These are phyloP conservation scores for Trametopsis cervina DNA, from an alignment of 768 basidiomycete species.

Conservation along the genomic window DNA sequence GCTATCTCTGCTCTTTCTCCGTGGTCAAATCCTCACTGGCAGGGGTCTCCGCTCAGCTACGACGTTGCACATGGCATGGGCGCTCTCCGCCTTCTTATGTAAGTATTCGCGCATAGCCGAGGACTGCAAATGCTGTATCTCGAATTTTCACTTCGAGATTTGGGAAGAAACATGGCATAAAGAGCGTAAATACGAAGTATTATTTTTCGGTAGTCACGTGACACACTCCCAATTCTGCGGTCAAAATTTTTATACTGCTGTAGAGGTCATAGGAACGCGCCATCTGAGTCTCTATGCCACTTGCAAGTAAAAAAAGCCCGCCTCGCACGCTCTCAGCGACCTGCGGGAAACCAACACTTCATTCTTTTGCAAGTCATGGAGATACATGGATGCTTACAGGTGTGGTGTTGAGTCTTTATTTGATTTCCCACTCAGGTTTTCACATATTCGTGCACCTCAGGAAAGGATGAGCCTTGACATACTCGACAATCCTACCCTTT, in stretches of 20 bases:
- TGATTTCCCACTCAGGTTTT: not conserved
- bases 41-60: not conserved
- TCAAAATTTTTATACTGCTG: not conserved
- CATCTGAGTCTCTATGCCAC: not conserved
- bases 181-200: not conserved
- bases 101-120: not conserved
- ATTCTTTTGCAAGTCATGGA: not conserved
- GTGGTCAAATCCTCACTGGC: not conserved
- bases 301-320: not conserved
- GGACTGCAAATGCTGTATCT: not conserved
- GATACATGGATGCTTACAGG: not conserved
- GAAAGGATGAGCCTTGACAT: not conserved
- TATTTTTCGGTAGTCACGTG: not conserved
- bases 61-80: not conserved
- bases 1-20: not conserved
- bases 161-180: not conserved
- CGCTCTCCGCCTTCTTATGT: not conserved
- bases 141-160: not conserved
- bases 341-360: not conserved
- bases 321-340: not conserved
- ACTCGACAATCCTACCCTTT: not conserved
- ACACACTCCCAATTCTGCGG: not conserved
- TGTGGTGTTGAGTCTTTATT: not conserved
- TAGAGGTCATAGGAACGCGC: not conserved
- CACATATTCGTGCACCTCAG: not conserved